A percentile compares a stretch with the other conserved stretches of the same genome.
phyloP scores from a whole-genome alignment of 2,329 filamentous ascomycete species.

The Colletotrichum abscissum region DNA sequence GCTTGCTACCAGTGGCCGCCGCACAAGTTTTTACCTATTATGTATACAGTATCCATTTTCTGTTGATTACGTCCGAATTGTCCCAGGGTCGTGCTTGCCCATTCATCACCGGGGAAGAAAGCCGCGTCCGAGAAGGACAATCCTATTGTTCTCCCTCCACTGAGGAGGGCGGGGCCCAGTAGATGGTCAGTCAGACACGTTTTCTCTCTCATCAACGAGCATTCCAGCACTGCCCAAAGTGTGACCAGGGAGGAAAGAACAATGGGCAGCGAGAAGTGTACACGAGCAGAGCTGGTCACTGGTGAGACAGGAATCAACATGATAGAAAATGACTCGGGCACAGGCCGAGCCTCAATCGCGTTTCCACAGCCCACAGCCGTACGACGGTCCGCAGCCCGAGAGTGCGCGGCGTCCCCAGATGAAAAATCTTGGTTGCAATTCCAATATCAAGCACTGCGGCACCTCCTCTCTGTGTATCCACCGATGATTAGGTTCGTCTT shows the following conservation, averaged over 20 bases:
- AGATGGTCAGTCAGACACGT: not conserved
- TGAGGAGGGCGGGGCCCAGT: too few species aligned
- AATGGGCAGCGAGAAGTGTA: not conserved
- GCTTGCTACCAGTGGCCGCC: too few species aligned
- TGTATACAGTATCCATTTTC: not conserved
- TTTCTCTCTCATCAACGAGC: not conserved
- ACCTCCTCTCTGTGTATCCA: not conserved
- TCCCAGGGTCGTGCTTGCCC: not conserved
- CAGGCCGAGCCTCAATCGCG: slow-evolving; percentile 1
- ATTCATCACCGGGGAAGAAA: not conserved
- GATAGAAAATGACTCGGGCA: slow-evolving; percentile 19
- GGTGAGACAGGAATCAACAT: not conserved
- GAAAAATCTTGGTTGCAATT: not conserved
- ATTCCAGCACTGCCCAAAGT: not conserved
- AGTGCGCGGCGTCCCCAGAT: not conserved
- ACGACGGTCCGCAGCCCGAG: not conserved
- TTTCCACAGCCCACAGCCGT: not conserved
- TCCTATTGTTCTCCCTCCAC: not conserved
- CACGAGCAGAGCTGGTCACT: not conserved
- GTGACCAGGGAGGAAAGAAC: not conserved
- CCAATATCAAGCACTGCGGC: not conserved
- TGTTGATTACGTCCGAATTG: not conserved
- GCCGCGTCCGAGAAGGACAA: not conserved
- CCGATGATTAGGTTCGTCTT: not conserved
- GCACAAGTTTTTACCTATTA: not conserved